Percentiles rank a stretch among this genome's conserved stretches.
phyloP scores from a whole-genome alignment of 768 basidiomycete genomes.

The Termitomyces sp. region DNA sequence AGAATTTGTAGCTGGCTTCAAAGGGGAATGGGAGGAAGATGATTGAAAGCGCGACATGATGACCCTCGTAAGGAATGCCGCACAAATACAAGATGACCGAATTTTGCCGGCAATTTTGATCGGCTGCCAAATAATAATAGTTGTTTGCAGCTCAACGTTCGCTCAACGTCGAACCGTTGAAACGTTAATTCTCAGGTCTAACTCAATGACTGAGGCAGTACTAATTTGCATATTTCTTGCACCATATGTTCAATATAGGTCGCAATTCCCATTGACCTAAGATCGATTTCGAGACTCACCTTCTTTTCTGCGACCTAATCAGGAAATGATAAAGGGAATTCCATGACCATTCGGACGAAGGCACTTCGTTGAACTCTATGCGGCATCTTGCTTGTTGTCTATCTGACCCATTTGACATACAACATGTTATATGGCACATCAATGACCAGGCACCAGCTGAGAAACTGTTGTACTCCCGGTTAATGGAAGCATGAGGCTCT shows the following conservation, averaged over 20 bases:
- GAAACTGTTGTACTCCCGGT: conserved; percentile 1
- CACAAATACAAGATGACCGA: background rate
- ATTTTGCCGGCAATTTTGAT: background rate
- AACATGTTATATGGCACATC: conserved; percentile 3
- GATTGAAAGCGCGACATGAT: conserved; percentile 34
- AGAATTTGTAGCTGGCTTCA: conserved; percentile 27
- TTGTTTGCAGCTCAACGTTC: too few relatives aligned
- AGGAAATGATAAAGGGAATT: conserved; percentile 1
- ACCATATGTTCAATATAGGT: background rate
- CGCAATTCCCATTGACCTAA: background rate
- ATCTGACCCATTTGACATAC: background rate
- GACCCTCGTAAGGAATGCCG: background rate
- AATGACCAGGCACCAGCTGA: conserved; percentile 1
- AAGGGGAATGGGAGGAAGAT: conserved; percentile 25
- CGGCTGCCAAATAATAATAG: background rate
- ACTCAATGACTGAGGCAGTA: background rate
- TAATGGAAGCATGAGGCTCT: conserved; percentile 11
- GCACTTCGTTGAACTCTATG: background rate
- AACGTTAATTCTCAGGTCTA: background rate
- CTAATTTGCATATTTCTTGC: background rate
- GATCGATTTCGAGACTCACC: background rate
- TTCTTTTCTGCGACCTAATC: background rate
- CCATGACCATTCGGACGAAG: background rate
- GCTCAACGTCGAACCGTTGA: background rate
- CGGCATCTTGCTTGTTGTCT: conserved; percentile 3